Base-by-base conservation (phyloP, 2,329 filamentous ascomycete species). In the Diaporthe sp. region DNA sequence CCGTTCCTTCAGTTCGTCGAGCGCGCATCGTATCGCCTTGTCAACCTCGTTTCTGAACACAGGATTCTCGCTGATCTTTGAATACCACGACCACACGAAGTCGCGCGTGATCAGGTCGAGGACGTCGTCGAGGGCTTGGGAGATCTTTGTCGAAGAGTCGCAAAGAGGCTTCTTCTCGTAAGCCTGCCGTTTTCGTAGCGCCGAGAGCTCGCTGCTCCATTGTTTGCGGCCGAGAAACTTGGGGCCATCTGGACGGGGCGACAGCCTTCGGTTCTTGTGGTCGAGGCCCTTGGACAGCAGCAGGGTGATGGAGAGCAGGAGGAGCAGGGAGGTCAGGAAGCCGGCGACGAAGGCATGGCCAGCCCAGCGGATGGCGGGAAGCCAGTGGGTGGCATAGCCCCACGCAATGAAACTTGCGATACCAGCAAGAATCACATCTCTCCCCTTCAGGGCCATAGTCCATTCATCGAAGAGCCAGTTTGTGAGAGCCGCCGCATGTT, bases 51-150 rank as follows among this genome's bases (percentile, higher is more conserved):
- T 94, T 74, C 93, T 88, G 80, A 99, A 99, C 0, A 90, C 89
- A 2, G 93, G 92, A 80, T 93, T 95, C 77, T 88, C 90, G 85
- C 95, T 98, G 82, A 99, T 98, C 81, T 92, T 90, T 44, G 89
- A 90, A 84, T 98, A 98, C 97, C 97, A 99, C 63, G 93, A 93
- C 75, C 90, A 91, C 75, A 99, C 91, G 82, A 98, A 98, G 83
- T 98, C 95, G 78, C 94, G 90, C 78, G 95, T 85, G 71, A 98
- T 90, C 71, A 95, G 87, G 70, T 93, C 91, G 60, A 99, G 89
- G 44, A 98, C 85, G 71, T 92, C 90, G 84, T 98, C 95, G 78
- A 98, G 86, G 61, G 93, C 94, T 80, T 92, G 90, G 17, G 95
- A 97, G 73, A 98, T 91, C 75, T 92, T 89, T 79, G 93, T 92